Evolutionary conservation across 2,329 filamentous ascomycete species (phyloP), one percentile per base, ranked within the genome.

Genomic region (Stenocarpella maydis): DNA sequence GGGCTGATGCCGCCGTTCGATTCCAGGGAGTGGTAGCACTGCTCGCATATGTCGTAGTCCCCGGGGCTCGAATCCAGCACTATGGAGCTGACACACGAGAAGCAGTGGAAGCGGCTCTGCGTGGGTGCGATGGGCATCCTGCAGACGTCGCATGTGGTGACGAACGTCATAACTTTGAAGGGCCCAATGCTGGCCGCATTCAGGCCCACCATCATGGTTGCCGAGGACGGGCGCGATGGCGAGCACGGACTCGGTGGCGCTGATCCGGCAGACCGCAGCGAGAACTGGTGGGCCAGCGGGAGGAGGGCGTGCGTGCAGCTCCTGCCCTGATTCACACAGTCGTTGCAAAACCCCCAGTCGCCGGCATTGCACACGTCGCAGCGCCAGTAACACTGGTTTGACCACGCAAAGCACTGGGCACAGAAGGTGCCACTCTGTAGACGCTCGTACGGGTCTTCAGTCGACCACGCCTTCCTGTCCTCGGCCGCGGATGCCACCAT

Each of bases 271-370:
- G 78, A 75, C 34, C 64, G 61, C 17, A 73, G 69, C 9, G 70
- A 65, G 9, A 82, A 78, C 53, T 87, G 84, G 73, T 94, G 91
- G 0, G 90, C 88, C 53, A 97, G 83, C 0, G 95, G 93, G 0
- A 97, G 83, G 0, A 98, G 84, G 8, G 92, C 86, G 76, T 98
- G 95, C 0, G 90, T 92, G 80, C 95, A 98, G 70, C 90, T 92
- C 70, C 86, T 86, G 19, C 93, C 94, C 78, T 91, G 90, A 70
- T 95, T 95, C 37, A 97, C 93, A 73, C 95, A 98, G 71, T 86
- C 82, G 74, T 95, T 94, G 80, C 95, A 98, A 77, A 93, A 98
- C 0, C 95, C 95, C 52, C 95, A 98, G 76, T 97, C 95, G 6
- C 94, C 95, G 72, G 96, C 90, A 75, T 97, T 97, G 81, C 95